Evolutionary conservation across 768 basidiomycete species (phyloP), one percentile per base, ranked within the genome.

Genomic region (Omphalotus guepiniiformis): DNA sequence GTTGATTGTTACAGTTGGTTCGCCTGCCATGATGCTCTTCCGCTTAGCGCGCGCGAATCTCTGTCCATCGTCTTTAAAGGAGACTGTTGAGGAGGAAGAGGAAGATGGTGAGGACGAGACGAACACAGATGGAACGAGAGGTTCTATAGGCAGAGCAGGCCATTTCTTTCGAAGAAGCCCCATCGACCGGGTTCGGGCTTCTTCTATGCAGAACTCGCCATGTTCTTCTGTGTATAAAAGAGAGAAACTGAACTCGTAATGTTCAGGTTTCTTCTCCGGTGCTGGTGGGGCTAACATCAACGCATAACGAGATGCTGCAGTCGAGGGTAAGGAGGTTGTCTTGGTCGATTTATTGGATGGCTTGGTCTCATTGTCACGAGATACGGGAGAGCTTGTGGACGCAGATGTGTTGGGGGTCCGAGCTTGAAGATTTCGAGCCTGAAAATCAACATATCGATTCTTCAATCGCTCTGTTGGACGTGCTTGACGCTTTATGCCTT

Each of bases 1-100:
- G 62, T 96, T 96, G 56, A 98, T 92, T 1, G 96, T 99, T 5
- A 98, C 85, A 0, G 90, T 92, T 3, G 89, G 88, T 62, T 92
- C 89, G 13, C 64, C 66, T 49, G 69, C 60, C 32, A 70, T 60
- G 26, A 75, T 54, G 50, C 73, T 76, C 66, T 70, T 78, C 45
- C 68, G 69, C 42, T 60, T 56, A 8, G 60, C 64, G 27, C 67
- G 69, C 29, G 69, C 73, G 29, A 74, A 66, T 54, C 71, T 76
- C 42, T 66, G 66, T 3, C 75, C 78, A 44, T 79, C 78, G 49
- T 80, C 83, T 41, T 82, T 78, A 62, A 86, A 76, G 12, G 66
- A 64, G 5, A 63, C 45, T 8, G 73, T 63, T 1, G 65, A 63
- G 7, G 70, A 65, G 3, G 68, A 64, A 5, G 69, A 63, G 15